Conservation (phyloP, 2,329 filamentous ascomycete species). For the Sclerotinia borealis region DNA sequence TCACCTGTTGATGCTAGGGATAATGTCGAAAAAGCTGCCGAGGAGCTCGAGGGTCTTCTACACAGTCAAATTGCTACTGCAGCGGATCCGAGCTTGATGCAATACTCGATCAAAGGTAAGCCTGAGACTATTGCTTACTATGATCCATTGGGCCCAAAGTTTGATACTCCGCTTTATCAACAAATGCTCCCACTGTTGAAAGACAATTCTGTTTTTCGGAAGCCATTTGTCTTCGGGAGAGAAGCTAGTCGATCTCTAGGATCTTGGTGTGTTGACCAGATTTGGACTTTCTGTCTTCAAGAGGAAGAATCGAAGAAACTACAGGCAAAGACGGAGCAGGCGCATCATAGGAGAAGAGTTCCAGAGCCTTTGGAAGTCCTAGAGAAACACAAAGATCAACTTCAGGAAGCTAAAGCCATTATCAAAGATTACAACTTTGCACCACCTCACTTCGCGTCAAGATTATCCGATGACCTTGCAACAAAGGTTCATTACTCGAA, state of each 20-base stretch:
- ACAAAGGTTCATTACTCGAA: constrained; percentile 11
- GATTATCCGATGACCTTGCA: background rate
- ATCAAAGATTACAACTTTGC: constrained; percentile 48
- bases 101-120: constrained; percentile 52
- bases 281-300: constrained; percentile 67
- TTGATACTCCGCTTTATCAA: constrained; percentile 59
- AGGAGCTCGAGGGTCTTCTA: constrained; percentile 68
- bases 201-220: constrained; percentile 37
- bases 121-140: constrained; percentile 55
- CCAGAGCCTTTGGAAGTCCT: constrained; percentile 35
- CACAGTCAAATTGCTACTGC: constrained; percentile 80
- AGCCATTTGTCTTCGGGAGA: constrained; percentile 44
- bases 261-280: constrained; percentile 75
- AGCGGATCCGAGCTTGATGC: constrained; percentile 51
- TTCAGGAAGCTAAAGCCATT: constrained; percentile 53
- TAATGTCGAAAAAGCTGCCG: constrained; percentile 64
- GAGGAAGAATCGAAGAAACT: constrained; percentile 57
- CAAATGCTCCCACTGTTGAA: constrained; percentile 48
- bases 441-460: constrained; percentile 28
- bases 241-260: constrained; percentile 63
- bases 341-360: constrained; percentile 31
- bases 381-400: constrained; percentile 47
- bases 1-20: constrained; percentile 83
- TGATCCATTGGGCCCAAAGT: constrained; percentile 40
- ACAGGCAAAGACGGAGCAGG: constrained; percentile 47